A percentile compares a stretch with the other conserved stretches of the same genome.
Conservation (phyloP, 208 protist species). For the Trypanosoma melophagium region DNA sequence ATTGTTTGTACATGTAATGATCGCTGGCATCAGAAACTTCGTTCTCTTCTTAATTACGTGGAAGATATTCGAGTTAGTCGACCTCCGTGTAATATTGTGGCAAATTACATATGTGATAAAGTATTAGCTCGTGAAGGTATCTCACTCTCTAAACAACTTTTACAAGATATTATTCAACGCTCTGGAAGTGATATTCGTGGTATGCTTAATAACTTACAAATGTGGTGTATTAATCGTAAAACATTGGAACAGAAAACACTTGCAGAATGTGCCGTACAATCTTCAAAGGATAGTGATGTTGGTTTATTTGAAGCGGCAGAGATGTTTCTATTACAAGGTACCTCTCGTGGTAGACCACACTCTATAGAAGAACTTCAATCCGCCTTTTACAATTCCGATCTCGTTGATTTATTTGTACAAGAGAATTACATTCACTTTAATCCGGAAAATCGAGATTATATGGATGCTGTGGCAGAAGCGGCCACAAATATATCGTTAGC, state of each 20-base stretch:
- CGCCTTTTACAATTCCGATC: constrained; percentile 91
- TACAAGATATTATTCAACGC: constrained; percentile 89
- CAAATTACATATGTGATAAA: constrained; percentile 83
- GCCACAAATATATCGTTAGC: constrained; percentile 68
- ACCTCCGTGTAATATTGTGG: constrained; percentile 87
- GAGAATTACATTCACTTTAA: constrained; percentile 95
- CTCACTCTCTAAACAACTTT: constrained; percentile 72
- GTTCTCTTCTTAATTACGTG: constrained; percentile 93
- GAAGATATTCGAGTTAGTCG: constrained; percentile 94
- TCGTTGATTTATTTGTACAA: constrained; percentile 95
- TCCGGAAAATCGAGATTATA: constrained; percentile 46
- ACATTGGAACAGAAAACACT: constrained; percentile 65
- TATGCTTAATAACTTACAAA: constrained; percentile 96
- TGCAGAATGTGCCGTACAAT: constrained; percentile 65
- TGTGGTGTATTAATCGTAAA: constrained; percentile 77
- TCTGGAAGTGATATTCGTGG: constrained; percentile 95
- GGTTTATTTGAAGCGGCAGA: constrained; percentile 91
- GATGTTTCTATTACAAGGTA: constrained; percentile 82
- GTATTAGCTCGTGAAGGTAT: constrained; percentile 91
- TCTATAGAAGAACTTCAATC: constrained; percentile 74
- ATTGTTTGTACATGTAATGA: constrained; percentile 99
- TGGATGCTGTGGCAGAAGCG: constrained; percentile 56
- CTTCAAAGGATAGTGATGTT: constrained; percentile 90
- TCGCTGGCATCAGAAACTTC: constrained; percentile 92
- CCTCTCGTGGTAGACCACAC: constrained; percentile 51